Evolutionary conservation across 306 rosid genomes (phyloP).

Genomic region (Glycine tomentella): DNA sequence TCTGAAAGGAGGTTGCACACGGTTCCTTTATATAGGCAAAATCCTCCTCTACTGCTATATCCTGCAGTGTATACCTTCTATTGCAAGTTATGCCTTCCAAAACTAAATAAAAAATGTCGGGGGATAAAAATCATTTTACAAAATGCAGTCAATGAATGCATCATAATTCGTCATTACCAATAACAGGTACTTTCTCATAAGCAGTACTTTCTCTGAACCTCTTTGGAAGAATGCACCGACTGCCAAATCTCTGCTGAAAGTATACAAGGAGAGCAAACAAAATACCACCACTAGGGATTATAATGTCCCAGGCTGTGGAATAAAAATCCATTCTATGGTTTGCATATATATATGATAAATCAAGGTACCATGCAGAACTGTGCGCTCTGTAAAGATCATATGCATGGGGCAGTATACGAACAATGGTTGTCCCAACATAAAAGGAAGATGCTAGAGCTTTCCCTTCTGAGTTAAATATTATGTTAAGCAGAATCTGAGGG

Average conservation of each 20-base stretch:
- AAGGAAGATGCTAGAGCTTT: slow-evolving; percentile 59
- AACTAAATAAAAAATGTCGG: slow-evolving; percentile 11
- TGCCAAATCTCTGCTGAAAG: slow-evolving; percentile 86
- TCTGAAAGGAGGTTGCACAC: slow-evolving; percentile 11
- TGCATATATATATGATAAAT: slow-evolving; percentile 74
- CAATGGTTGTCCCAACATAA: slow-evolving; percentile 74
- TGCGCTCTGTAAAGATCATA: slow-evolving; percentile 87
- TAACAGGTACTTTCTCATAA: slow-evolving; percentile 78
- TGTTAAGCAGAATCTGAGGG: slow-evolving; percentile 77
- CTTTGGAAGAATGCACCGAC: slow-evolving; percentile 76
- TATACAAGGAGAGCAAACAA: slow-evolving; percentile 65
- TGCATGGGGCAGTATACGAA: slow-evolving; percentile 86
- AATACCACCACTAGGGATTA: slow-evolving; percentile 67
- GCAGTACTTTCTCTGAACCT: slow-evolving; percentile 55
- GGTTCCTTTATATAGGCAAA: slow-evolving; percentile 16
- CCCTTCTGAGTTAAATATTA: slow-evolving; percentile 60
- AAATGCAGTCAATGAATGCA: slow-evolving; percentile 15
- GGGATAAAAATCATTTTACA: slow-evolving; percentile 31
- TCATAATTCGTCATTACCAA: slow-evolving; percentile 79
- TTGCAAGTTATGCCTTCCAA: slow-evolving; percentile 36
- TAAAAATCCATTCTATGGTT: slow-evolving; percentile 75
- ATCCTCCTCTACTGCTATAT: slow-evolving; percentile 21
- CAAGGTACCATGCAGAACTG: slow-evolving; percentile 63
- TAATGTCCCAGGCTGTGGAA: slow-evolving; percentile 88
- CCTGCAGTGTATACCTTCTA: slow-evolving; percentile 25